Percentiles rank a stretch among this genome's conserved stretches.
phyloP scores from a whole-genome alignment of 2,329 filamentous ascomycete species.

The Trichoderma lentiforme region DNA sequence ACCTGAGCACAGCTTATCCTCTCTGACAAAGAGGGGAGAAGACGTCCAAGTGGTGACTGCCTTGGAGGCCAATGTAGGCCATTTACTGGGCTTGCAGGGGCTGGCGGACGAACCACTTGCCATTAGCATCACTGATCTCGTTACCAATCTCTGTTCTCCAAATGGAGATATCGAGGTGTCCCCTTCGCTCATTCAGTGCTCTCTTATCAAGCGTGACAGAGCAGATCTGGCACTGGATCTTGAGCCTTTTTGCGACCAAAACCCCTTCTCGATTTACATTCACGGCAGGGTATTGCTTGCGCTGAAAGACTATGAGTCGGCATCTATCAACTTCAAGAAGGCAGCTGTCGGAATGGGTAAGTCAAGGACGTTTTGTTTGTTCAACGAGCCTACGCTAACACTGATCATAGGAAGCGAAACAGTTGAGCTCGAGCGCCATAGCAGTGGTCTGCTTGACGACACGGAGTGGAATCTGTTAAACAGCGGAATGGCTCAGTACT shows the following conservation, averaged over 20 bases:
- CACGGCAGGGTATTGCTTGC: conserved; percentile 76
- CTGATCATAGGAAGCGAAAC: conserved; percentile 41
- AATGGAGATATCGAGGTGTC: conserved; percentile 65
- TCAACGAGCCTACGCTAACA: not conserved
- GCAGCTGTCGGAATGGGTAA: conserved; percentile 79
- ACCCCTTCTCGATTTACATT: conserved; percentile 71
- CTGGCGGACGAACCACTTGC: conserved; percentile 49
- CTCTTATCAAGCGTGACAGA: conserved; percentile 56
- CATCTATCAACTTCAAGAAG: conserved; percentile 74
- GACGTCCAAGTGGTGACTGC: conserved; percentile 52
- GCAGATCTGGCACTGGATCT: conserved; percentile 59
- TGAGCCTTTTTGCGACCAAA: conserved; percentile 52
- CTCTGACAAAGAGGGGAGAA: conserved; percentile 41
- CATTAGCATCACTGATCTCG: conserved; percentile 62
- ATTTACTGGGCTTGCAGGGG: conserved; percentile 61
- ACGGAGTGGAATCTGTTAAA: conserved; percentile 68
- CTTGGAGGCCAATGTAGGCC: conserved; percentile 57
- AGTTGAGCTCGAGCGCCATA: conserved; percentile 51
- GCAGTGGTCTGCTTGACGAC: conserved; percentile 67
- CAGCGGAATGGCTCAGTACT: conserved; percentile 77
- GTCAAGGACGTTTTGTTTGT: conserved; percentile 27
- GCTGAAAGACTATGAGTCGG: conserved; percentile 68
- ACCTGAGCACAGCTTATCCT: conserved; percentile 32
- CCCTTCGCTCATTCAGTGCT: conserved; percentile 59
- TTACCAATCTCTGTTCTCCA: conserved; percentile 61